Evolutionary conservation across 805 yeast genomes (phyloP), one percentile per base, ranked within the genome.

Genomic region (Sugiyamaella mastotermitis): DNA sequence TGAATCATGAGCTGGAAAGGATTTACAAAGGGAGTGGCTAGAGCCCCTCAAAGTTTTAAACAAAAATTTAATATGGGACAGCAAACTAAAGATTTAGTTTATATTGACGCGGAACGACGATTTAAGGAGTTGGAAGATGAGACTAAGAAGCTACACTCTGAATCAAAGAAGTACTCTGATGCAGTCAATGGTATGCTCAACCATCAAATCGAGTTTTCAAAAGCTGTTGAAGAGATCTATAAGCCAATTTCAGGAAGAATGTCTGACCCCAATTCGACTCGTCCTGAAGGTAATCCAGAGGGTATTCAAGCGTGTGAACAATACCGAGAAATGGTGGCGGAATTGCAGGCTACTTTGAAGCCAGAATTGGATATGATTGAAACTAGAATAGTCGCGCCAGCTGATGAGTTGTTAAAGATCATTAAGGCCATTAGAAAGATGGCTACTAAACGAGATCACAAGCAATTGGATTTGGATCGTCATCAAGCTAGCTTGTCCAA

Each of bases 321-420:
- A 58, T 92, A 88, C 62, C 71, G 94, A 41, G 94, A 74, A 30
- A 81, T 87, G 40, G 96, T 92, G 25, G 74, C 76, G 35, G 97
- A 88, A 44, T 68, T 92, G 51, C 92, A 88, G 63, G 79, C 76
- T 39, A 78, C 86, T 2, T 68, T 92, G 54, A 82, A 85, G 56
- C 98, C 98, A 0, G 98, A 92, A 59, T 69, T 92, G 58, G 94
- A 85, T 51, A 72, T 92, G 61, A 85, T 92, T 50, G 97, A 92
- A 51, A 74, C 86, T 39, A 77, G 95, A 57, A 80, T 92, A 51
- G 84, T 92, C 33, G 74, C 74, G 34, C 98, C 98, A 0, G 94
- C 97, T 4, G 92, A 84, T 56, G 97, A 90, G 56, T 64, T 92
- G 53, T 71, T 92, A 50, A 78, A 78, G 53, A 80, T 90, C 40